Base-by-base conservation (phyloP, 129 eudicot species). In the Tagetes erecta region DNA sequence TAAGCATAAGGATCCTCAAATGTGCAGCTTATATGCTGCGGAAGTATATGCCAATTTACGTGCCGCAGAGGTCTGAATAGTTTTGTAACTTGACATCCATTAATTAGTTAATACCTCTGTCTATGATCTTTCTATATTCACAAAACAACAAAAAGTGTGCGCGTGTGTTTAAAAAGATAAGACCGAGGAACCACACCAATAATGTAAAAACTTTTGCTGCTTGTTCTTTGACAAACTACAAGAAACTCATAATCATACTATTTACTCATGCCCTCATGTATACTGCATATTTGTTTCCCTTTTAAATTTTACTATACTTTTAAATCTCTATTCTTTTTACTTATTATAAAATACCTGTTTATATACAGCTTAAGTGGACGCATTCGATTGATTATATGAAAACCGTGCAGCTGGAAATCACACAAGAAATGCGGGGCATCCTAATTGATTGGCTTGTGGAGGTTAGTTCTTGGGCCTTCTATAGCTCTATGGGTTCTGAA, bases 401-500 rank as follows among this genome's bases (percentile, higher is more conserved):
- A 70, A 78, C 63, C 44, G 75, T 94, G 91, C 99, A 94, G 76
- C 79, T 65, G 49, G 97, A 91, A 75, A 82, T 94, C 78, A 85
- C 89, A 70, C 77, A 80, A 62, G 76, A 76, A 77, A 94, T 94
- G 99, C 86, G 99, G 39, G 88, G 88, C 10, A 85, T 94, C 59
- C 84, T 94, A 56, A 82, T 94, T 74, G 98, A 94, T 64, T 94
- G 99, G 99, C 96, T 94, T 73, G 96, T 91, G 67, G 97, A 94
- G 99, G 99, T 94, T 76, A 50, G 89, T 72, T 78, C 9, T 64
- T 49, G 64, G 38, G 46, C 13, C 27, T 75, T 35, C 50, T 60
- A 34, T 42, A 39, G 56, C 59, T 72, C 12, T 30, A 55, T 20
- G 0, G 3, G 34, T 55, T 55, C n/a, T 39, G 37, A 13, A 60